Percentiles rank a stretch among this genome's conserved stretches.
Conservation (phyloP, 1,139 yeast species). For the Suhomyces wounanorum region DNA sequence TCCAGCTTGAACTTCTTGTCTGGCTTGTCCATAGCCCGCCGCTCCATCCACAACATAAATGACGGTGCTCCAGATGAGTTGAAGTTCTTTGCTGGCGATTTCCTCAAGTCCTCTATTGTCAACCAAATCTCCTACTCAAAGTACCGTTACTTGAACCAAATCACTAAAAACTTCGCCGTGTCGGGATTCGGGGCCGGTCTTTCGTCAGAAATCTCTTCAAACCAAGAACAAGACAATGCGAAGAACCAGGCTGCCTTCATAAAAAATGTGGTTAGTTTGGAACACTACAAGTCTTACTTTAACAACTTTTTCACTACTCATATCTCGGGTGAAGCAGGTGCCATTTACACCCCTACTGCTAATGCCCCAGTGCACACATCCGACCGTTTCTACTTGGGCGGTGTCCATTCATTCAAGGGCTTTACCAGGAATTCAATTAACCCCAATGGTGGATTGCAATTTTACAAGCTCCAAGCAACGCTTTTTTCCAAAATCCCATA, state of each 20-base stretch:
- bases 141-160: slow-evolving; percentile 25
- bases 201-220: slow-evolving; percentile 35
- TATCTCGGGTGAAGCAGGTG: slow-evolving; percentile 39
- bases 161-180: slow-evolving; percentile 35
- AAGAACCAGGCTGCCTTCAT: slow-evolving; percentile 27
- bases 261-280: slow-evolving; percentile 31
- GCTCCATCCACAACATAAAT: slow-evolving; percentile 44
- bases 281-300: slow-evolving; percentile 40
- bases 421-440: slow-evolving; percentile 41
- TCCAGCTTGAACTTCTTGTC: slow-evolving; percentile 26
- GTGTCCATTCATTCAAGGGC: slow-evolving; percentile 40
- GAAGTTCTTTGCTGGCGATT: slow-evolving; percentile 35
- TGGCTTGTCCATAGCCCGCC: slow-evolving; percentile 46
- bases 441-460: slow-evolving; percentile 44
- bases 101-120: slow-evolving; percentile 38
- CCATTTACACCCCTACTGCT: slow-evolving; percentile 27
- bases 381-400: slow-evolving; percentile 56
- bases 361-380: slow-evolving; percentile 38
- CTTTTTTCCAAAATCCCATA: slow-evolving; percentile 41
- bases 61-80: slow-evolving; percentile 42
- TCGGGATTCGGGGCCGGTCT: slow-evolving; percentile 28
- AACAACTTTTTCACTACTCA: slow-evolving; percentile 41
- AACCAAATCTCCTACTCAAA: slow-evolving; percentile 28
- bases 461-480: slow-evolving; percentile 36
- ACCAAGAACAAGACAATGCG: slow-evolving; percentile 32